phyloP scores from a whole-genome alignment of 2,329 filamentous ascomycete genomes.

The Falciphora oryzae region DNA sequence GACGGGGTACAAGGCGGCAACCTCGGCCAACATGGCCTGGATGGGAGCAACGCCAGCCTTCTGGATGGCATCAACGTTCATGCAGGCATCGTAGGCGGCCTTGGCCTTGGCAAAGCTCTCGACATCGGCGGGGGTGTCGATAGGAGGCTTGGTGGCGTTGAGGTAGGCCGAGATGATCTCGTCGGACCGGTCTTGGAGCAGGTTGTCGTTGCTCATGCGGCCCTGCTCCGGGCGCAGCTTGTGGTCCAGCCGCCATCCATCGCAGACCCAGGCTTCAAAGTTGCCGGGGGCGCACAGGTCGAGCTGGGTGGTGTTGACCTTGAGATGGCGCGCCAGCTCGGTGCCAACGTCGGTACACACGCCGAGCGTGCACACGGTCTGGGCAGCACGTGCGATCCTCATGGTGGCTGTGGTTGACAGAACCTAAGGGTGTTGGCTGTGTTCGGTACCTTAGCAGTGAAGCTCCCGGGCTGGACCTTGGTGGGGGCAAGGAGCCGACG shows the following conservation, averaged over 20 bases:
- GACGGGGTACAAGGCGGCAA: background rate
- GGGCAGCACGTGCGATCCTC: background rate
- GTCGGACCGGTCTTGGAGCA: conserved; percentile 10
- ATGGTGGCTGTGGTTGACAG: background rate
- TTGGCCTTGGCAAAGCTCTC: conserved; percentile 6
- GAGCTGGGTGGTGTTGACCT: conserved; percentile 1
- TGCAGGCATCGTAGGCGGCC: conserved; percentile 10
- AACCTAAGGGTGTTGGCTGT: no score
- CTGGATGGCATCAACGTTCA: conserved; percentile 8
- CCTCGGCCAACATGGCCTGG: background rate
- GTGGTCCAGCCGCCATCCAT: conserved; percentile 9
- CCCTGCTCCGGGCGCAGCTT: conserved; percentile 10
- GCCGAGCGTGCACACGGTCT: background rate
- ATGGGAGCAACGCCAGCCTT: background rate
- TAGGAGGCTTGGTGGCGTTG: conserved; percentile 7
- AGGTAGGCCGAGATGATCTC: conserved; percentile 4
- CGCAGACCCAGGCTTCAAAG: conserved; percentile 3
- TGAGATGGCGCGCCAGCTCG: background rate
- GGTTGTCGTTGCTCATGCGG: conserved; percentile 1
- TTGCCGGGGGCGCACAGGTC: background rate
- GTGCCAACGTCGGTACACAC: background rate
- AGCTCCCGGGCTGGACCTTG: no score
- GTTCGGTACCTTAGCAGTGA: no score
- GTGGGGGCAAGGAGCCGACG: no score
- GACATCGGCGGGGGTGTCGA: conserved; percentile 9